A percentile compares a stretch with the other conserved stretches of the same genome.
phyloP scores from a whole-genome alignment of 163 green algal species.

The Chlorella variabilis region DNA sequence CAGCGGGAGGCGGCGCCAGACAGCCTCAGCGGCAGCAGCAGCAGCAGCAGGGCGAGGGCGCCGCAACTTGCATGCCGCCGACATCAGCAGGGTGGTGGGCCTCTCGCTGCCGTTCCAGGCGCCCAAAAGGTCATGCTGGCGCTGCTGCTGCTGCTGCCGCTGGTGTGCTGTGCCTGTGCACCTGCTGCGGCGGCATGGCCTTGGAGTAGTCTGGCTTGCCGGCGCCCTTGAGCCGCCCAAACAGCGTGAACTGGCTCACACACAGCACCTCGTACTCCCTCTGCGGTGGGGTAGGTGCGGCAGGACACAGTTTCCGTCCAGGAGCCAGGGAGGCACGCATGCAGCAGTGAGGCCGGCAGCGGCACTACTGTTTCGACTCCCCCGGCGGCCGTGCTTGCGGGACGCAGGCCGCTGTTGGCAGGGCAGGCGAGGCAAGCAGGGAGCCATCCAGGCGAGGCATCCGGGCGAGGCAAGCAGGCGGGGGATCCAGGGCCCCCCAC shows the following conservation, averaged over 20 bases:
- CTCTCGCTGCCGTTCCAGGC: not conserved
- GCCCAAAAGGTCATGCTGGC: not conserved
- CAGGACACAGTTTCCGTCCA: too few relatives aligned
- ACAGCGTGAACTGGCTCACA: constrained; percentile 70
- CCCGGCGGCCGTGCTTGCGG: too few relatives aligned
- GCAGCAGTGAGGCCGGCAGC: too few relatives aligned
- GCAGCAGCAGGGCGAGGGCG: not conserved
- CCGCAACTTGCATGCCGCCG: not conserved
- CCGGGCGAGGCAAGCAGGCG: too few relatives aligned
- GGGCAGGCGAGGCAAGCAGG: too few relatives aligned
- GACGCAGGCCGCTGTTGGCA: too few relatives aligned
- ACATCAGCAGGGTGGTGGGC: not conserved
- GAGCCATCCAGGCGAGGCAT: too few relatives aligned
- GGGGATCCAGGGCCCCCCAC: too few relatives aligned
- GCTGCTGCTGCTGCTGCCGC: not conserved
- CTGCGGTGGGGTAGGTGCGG: not conserved
- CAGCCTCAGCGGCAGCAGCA: not conserved
- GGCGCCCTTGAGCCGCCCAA: constrained; percentile 55
- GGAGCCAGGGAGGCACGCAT: too few relatives aligned
- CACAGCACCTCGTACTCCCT: constrained; percentile 53
- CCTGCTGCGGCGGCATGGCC: constrained; percentile 56
- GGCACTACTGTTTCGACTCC: too few relatives aligned
- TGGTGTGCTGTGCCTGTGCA: not conserved
- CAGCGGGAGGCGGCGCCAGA: not conserved
- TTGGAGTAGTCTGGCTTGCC: constrained; percentile 61